Base-by-base conservation (phyloP, 495 filamentous ascomycete genomes). In the Poronia punctata region DNA sequence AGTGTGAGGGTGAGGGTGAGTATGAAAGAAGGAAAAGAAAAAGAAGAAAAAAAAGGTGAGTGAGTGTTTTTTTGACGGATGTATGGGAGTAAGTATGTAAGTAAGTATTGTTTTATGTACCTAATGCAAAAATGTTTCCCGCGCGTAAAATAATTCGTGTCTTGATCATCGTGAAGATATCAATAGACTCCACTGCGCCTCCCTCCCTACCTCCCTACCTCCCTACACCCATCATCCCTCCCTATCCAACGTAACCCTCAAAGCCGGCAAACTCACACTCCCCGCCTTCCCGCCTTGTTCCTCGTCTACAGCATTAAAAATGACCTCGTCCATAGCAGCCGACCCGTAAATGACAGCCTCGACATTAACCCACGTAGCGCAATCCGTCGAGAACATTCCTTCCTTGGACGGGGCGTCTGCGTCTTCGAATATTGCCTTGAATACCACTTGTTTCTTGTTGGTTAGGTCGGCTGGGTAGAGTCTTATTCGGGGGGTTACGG, bases 391-490 rank as follows among this genome's bases (percentile, higher is more conserved):
- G 28, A 59, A 59, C 55, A 59, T 60, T 7, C 42, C 46, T 42
- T 35, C 52, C 37, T 44, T 41, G 37, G 35, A 49, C 29, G 52
- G 57, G 26, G 38, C 36, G 9, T 54, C 46, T 16, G 56, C 41
- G 17, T 71, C 65, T 33, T 70, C 66, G 34, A 64, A 68, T 20
- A 66, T 57, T 2, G 65, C 67, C 43, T 68, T 68, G 46, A 66
- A 72, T 0, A 49, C 54, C 10, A 67, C 24, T 1, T 36, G 30
- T 3, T 55, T 48, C 37, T 65, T 58, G 10, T n/a, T n/a, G n/a
- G n/a, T n/a, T 11, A 71, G 50, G 0, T 64, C 65, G 0, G 66
- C 66, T 5, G 66, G 67, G 34, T 72, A 74, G 1, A 74, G 52
- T 5, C 65, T 39, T 7, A 67, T 58, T 23, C 51, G 58, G 14